A percentile compares a stretch with the other conserved stretches of the same genome.
Evolutionary conservation across 2,329 filamentous ascomycete species (phyloP).

Genomic region (Sclerotinia sclerotiorum): DNA sequence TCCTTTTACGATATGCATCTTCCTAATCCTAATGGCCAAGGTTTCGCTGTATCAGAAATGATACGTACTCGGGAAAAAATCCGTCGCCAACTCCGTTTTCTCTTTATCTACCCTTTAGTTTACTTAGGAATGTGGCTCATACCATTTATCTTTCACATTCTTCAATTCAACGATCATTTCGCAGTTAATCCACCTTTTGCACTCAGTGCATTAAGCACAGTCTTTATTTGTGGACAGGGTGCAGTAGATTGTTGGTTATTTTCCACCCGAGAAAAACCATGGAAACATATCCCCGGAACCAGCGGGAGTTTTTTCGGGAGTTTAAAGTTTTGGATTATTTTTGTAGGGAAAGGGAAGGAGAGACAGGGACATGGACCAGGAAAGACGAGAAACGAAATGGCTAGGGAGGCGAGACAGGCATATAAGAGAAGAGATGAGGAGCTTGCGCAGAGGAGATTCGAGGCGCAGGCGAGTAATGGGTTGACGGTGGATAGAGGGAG

Average conservation of each 20-base stretch:
- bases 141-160: slow-evolving; percentile 65
- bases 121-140: slow-evolving; percentile 73
- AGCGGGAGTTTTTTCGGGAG: slow-evolving; percentile 43
- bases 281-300: slow-evolving; percentile 54
- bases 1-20: slow-evolving; percentile 33
- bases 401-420: slow-evolving; percentile 51
- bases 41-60: slow-evolving; percentile 41
- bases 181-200: slow-evolving; percentile 54
- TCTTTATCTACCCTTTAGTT: slow-evolving; percentile 74
- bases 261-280: slow-evolving; percentile 68
- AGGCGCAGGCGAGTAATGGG: slow-evolving; percentile 25
- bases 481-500: slow-evolving; percentile 21
- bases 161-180: slow-evolving; percentile 56
- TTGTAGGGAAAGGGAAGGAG: slow-evolving; percentile 30
- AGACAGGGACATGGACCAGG: slow-evolving; percentile 43
- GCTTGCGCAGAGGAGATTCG: slow-evolving; percentile 42
- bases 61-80: slow-evolving; percentile 54
- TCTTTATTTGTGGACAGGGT: slow-evolving; percentile 65
- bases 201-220: slow-evolving; percentile 54
- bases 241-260: slow-evolving; percentile 69
- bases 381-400: slow-evolving; percentile 54
- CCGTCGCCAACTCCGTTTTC: slow-evolving; percentile 64
- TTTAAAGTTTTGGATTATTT: slow-evolving; percentile 39
- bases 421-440: slow-evolving; percentile 51
- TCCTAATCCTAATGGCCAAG: slow-evolving; percentile 35